Evolutionary conservation across 1,284 basidiomycete species (phyloP), one percentile per base, ranked within the genome.

Genomic region (Microbotryum lychnidis-dioicae): DNA sequence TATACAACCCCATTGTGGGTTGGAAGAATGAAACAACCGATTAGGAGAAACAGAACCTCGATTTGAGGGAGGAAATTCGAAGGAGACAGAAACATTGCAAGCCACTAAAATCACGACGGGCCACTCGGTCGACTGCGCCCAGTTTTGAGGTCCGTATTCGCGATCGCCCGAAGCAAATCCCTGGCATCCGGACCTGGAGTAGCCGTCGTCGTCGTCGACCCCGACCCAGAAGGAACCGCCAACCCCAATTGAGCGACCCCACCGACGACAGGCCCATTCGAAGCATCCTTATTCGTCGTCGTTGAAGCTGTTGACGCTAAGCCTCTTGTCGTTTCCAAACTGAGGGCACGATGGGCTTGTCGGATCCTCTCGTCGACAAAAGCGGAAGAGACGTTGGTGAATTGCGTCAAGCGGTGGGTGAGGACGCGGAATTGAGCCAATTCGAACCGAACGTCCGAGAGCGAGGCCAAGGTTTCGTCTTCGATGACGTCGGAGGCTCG

Each of bases 121-220:
- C 37, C 37, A 42, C 37, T 42, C 14, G 37, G 37, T 42, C 37
- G 37, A 42, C 37, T 42, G 37, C 37, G 37, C 45, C 44, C 46
- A 45, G 56, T 31, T 42, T 51, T 46, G 8, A 51, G 42, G 21
- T 67, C 65, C 10, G 60, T 46, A 16, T 52, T 42, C 14, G 66
- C 57, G 44, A 67, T 64, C 3, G 63, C 63, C 25, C 66, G 56
- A 44, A 67, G 33, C 50, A 67, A 25, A 23, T 67, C 66, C 23
- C 63, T 53, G 44, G 56, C 45, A n/a, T 67, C 66, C 45, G 58
- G 49, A 10, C 54, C 57, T 42, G 33, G 37, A 5, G 33, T 18
- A 23, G 9, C 16, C 25, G 14, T 18, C 9, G 25, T 4, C 8
- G 42, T 16, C 3, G n/a, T 6, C 12, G 53, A 14, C 2, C 29